Evolutionary conservation across 2,329 filamentous ascomycete species (phyloP).

Genomic region (Pseudopithomyces maydicus): DNA sequence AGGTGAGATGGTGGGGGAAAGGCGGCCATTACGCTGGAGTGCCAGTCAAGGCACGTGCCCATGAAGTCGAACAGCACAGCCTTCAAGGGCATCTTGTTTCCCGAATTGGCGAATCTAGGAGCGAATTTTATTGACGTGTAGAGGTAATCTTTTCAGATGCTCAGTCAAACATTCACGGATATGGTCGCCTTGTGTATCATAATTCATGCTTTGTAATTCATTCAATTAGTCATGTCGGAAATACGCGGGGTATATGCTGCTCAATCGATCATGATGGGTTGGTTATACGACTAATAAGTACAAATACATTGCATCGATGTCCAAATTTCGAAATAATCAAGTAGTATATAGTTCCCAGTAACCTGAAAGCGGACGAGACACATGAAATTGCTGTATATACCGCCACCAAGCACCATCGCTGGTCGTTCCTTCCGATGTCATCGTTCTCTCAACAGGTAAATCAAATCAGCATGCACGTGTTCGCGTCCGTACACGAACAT

Average conservation of each 20-base stretch:
- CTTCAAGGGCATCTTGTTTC: slow-evolving; percentile 1
- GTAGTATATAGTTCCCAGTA: no score
- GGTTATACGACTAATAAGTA: background rate
- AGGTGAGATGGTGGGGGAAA: background rate
- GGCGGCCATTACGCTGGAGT: background rate
- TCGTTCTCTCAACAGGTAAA: no score
- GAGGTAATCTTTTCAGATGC: no score
- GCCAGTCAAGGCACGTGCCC: slow-evolving; percentile 7
- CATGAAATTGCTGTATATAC: no score
- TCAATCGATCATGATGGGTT: background rate
- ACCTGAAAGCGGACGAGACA: no score
- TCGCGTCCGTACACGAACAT: no score
- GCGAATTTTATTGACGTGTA: no score
- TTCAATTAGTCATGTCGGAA: background rate
- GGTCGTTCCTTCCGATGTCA: no score
- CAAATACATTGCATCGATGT: no score
- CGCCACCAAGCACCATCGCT: no score
- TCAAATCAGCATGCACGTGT: no score
- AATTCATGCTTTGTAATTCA: background rate
- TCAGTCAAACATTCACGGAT: background rate
- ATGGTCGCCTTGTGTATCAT: background rate
- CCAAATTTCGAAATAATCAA: no score
- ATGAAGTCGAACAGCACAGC: slow-evolving; percentile 9
- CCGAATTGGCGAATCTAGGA: background rate
- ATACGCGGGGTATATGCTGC: background rate